A percentile compares a stretch with the other conserved stretches of the same genome.
phyloP scores from a whole-genome alignment of 495 filamentous ascomycete species.

The Penicillium fimorum region DNA sequence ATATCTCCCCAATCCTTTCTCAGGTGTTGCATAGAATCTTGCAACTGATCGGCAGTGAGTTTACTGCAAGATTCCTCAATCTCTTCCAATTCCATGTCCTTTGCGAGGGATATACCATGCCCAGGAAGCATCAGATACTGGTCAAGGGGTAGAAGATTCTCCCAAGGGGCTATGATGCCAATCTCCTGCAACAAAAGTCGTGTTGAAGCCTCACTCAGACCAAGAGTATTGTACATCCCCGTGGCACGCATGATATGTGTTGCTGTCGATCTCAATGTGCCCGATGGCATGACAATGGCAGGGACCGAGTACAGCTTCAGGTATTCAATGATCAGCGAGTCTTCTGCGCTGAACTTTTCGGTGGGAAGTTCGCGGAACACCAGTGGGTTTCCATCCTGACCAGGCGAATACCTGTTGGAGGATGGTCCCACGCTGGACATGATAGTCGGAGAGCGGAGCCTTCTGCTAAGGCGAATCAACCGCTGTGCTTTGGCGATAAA shows the following conservation, averaged over 20 bases:
- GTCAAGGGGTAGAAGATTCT: conserved; percentile 64
- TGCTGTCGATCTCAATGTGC: conserved; percentile 58
- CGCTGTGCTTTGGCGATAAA: conserved; percentile 67
- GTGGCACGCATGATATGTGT: conserved; percentile 71
- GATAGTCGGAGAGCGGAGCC: conserved; percentile 56
- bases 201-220: conserved; percentile 54
- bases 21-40: conserved; percentile 53
- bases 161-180: conserved; percentile 78
- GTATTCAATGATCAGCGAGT: conserved; percentile 64
- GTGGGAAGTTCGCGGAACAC: conserved; percentile 43
- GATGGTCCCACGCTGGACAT: conserved; percentile 54
- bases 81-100: conserved; percentile 36
- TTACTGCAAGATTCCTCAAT: conserved; percentile 28
- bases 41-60: conserved; percentile 27
- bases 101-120: conserved; percentile 36
- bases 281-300: conserved; percentile 50
- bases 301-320: conserved; percentile 59
- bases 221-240: conserved; percentile 62
- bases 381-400: conserved; percentile 31
- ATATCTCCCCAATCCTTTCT: conserved; percentile 70
- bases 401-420: conserved; percentile 37
- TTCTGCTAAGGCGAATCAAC: conserved; percentile 66
- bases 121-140: conserved; percentile 62
- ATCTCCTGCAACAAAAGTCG: conserved; percentile 82
- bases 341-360: conserved; percentile 39